Conservation (phyloP, 257 asterid species). For the Forsythia viridissima region DNA sequence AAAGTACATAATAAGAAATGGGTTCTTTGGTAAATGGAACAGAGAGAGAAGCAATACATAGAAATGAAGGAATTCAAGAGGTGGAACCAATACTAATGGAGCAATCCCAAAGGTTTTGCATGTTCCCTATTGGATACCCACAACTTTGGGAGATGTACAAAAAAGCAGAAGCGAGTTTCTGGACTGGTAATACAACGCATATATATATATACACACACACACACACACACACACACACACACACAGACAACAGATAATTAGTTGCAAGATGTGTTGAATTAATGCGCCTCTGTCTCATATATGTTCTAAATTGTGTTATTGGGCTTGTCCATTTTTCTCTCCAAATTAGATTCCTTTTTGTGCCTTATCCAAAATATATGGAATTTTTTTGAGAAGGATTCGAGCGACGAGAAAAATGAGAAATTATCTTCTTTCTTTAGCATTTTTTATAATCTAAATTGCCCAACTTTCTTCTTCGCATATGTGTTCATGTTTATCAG, state of each 20-base stretch:
- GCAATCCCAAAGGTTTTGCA: slow-evolving; percentile 65
- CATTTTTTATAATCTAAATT: neutral
- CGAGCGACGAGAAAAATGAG: no score
- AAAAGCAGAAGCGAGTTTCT: slow-evolving; percentile 73
- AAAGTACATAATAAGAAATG: slow-evolving; percentile 34
- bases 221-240: neutral
- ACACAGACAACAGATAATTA: neutral
- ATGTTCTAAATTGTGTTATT: slow-evolving; percentile 12
- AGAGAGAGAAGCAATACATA: slow-evolving; percentile 21
- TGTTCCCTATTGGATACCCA: slow-evolving; percentile 71
- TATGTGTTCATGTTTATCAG: neutral
- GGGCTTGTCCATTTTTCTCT: neutral
- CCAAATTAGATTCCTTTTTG: neutral
- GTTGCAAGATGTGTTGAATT: slow-evolving; percentile 3
- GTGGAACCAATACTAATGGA: slow-evolving; percentile 74
- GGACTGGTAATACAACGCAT: slow-evolving; percentile 53
- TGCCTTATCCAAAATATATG: neutral
- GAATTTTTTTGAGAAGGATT: neutral
- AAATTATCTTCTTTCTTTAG: no score
- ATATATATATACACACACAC: no score
- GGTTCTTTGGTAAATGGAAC: slow-evolving; percentile 53
- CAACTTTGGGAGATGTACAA: slow-evolving; percentile 88
- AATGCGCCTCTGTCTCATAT: neutral
- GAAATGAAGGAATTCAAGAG: slow-evolving; percentile 37
- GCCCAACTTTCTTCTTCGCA: neutral